These are phyloP conservation scores for Prosopis cineraria DNA, from an alignment of 306 rosid species.

Conservation along the genomic window DNA sequence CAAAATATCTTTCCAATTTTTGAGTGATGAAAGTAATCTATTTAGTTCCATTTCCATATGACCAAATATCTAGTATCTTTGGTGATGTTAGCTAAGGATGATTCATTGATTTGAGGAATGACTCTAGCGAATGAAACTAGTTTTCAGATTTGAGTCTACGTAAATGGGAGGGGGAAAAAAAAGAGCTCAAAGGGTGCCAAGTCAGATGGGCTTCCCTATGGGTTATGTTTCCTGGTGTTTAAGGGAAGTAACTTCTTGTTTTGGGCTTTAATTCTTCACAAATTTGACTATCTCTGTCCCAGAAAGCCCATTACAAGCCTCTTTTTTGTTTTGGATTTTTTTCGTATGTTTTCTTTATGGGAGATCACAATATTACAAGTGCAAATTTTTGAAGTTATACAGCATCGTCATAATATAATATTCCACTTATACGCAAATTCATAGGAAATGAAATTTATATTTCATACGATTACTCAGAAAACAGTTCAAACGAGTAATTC, in stretches of 20 bases:
- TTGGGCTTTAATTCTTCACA: neutral
- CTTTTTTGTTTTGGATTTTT: too few relatives aligned
- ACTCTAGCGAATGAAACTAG: too few relatives aligned
- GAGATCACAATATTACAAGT: neutral
- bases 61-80: too few relatives aligned
- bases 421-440: neutral
- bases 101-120: too few relatives aligned
- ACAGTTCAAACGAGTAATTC: neutral
- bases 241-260: neutral
- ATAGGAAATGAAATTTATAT: neutral
- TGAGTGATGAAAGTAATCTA: too few relatives aligned
- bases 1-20: too few relatives aligned
- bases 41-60: too few relatives aligned
- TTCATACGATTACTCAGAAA: neutral
- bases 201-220: neutral
- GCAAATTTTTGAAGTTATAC: too few relatives aligned
- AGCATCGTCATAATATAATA: neutral
- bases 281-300: neutral
- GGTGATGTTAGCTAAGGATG: too few relatives aligned
- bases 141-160: too few relatives aligned
- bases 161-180: too few relatives aligned
- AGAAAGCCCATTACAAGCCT: neutral
- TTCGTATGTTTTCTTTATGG: neutral
- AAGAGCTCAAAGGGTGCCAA: too few relatives aligned
- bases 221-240: neutral